phyloP scores from a whole-genome alignment of 352 stramenopile genomes.

The Globisporangium barbulae region DNA sequence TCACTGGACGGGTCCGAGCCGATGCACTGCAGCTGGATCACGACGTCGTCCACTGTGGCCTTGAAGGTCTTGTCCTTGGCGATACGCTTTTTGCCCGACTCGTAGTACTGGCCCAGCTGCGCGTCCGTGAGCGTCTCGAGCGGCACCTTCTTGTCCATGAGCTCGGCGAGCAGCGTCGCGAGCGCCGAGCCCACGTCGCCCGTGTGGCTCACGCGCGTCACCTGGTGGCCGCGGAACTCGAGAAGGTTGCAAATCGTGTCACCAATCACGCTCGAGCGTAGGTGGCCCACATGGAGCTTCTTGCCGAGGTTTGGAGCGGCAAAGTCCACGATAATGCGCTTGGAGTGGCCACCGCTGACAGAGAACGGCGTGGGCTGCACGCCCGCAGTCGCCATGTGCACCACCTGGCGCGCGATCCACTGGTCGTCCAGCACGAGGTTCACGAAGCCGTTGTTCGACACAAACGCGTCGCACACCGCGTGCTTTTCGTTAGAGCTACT shows the following conservation, averaged over 20 bases:
- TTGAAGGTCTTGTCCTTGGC: conserved; percentile 50
- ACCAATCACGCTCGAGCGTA: conserved; percentile 76
- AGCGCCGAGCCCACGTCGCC: conserved; percentile 76
- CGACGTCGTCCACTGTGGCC: conserved; percentile 54
- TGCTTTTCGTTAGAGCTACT: neutral
- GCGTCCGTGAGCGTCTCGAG: conserved; percentile 52
- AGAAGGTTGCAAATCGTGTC: conserved; percentile 81
- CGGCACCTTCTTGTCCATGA: conserved; percentile 49
- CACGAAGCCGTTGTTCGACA: conserved; percentile 70
- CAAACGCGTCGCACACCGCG: conserved; percentile 42
- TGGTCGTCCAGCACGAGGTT: conserved; percentile 70
- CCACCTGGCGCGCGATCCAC: conserved; percentile 60
- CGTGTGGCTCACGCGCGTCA: conserved; percentile 72
- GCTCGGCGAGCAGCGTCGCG: conserved; percentile 69
- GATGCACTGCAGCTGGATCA: conserved; percentile 70
- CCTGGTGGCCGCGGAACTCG: conserved; percentile 72
- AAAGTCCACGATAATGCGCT: conserved; percentile 76
- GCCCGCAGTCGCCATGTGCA: conserved; percentile 49
- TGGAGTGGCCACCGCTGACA: neutral
- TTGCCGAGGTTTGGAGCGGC: conserved; percentile 83
- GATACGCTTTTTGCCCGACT: conserved; percentile 54
- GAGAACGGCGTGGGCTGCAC: conserved; percentile 6
- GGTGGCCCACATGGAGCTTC: conserved; percentile 80
- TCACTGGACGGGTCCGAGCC: conserved; percentile 16
- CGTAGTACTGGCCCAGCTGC: conserved; percentile 65